A percentile compares a stretch with the other conserved stretches of the same genome.
Conservation (phyloP, 2,329 filamentous ascomycete genomes). For the Penicillium sp. region DNA sequence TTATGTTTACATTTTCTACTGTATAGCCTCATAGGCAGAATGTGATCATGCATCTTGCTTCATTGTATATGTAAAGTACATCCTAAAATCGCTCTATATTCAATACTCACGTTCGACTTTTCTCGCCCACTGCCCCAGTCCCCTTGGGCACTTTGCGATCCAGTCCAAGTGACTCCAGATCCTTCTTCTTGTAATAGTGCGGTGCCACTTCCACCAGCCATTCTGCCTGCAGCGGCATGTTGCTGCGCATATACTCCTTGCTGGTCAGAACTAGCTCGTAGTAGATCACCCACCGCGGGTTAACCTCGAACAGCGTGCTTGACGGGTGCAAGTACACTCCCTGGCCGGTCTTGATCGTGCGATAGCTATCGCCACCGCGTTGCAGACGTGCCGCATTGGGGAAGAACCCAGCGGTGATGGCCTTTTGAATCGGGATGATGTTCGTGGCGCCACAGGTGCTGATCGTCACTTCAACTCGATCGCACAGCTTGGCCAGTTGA, state of each 20-base stretch:
- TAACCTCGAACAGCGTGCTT: constrained; percentile 69
- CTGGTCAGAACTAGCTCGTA: constrained; percentile 84
- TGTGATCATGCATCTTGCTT: neutral
- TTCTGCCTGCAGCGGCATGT: constrained; percentile 74
- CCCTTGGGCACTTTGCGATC: constrained; percentile 70
- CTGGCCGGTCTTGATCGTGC: constrained; percentile 84
- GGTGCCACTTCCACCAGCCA: constrained; percentile 89
- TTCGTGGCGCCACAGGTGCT: constrained; percentile 66
- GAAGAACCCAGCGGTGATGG: constrained; percentile 89
- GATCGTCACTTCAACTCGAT: constrained; percentile 76
- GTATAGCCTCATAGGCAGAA: too few relatives aligned
- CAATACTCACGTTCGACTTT: constrained; percentile 28
- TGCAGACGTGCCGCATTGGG: constrained; percentile 82
- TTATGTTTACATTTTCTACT: neutral
- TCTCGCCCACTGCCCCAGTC: constrained; percentile 42
- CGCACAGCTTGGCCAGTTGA: constrained; percentile 85
- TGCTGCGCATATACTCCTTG: constrained; percentile 89
- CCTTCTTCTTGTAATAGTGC: constrained; percentile 90
- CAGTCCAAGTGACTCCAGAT: constrained; percentile 71
- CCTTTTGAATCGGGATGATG: constrained; percentile 73
- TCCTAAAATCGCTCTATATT: neutral
- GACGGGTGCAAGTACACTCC: constrained; percentile 90
- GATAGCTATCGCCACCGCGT: constrained; percentile 77
- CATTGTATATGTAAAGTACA: neutral
- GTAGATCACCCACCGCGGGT: constrained; percentile 85